A percentile compares a stretch with the other conserved stretches of the same genome.
phyloP scores from a whole-genome alignment of 768 basidiomycete species.

The Lanmaoa pseudosensibilis region DNA sequence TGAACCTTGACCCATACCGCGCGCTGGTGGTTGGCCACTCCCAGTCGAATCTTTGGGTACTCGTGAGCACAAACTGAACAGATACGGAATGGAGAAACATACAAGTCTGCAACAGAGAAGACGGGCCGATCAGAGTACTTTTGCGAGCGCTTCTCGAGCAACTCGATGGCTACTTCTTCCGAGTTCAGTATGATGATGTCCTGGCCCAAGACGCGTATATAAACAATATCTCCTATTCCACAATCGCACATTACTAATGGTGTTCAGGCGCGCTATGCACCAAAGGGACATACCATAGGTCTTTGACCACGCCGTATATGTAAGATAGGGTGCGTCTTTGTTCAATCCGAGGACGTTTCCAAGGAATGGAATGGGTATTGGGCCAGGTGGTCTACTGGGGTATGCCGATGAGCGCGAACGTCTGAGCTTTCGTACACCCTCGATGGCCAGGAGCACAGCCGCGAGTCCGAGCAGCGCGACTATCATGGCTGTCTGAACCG shows the following conservation, averaged over 20 bases:
- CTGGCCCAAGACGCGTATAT: slow-evolving; percentile 38
- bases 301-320: slow-evolving; percentile 23
- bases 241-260: not conserved
- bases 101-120: slow-evolving; percentile 3
- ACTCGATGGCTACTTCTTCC: slow-evolving; percentile 43
- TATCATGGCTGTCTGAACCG: not conserved
- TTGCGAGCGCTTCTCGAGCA: slow-evolving; percentile 52
- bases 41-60: slow-evolving; percentile 17
- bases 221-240: slow-evolving; percentile 6
- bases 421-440: not conserved
- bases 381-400: slow-evolving; percentile 13
- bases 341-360: slow-evolving; percentile 16
- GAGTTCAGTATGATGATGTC: slow-evolving; percentile 52
- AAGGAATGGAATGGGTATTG: slow-evolving; percentile 11
- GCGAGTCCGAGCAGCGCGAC: not conserved
- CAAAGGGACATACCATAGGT: slow-evolving; percentile 12
- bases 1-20: slow-evolving; percentile 24
- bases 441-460: slow-evolving; percentile 1
- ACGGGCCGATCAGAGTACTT: slow-evolving; percentile 43
- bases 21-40: slow-evolving; percentile 13
- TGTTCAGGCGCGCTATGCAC: not conserved
- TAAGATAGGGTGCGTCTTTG: slow-evolving; percentile 7
- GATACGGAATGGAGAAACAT: not conserved
- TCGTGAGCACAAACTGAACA: not conserved
- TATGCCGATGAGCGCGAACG: not conserved